Evolutionary conservation across 495 filamentous ascomycete species (phyloP).

Genomic region (Aspergillus funiculosus): DNA sequence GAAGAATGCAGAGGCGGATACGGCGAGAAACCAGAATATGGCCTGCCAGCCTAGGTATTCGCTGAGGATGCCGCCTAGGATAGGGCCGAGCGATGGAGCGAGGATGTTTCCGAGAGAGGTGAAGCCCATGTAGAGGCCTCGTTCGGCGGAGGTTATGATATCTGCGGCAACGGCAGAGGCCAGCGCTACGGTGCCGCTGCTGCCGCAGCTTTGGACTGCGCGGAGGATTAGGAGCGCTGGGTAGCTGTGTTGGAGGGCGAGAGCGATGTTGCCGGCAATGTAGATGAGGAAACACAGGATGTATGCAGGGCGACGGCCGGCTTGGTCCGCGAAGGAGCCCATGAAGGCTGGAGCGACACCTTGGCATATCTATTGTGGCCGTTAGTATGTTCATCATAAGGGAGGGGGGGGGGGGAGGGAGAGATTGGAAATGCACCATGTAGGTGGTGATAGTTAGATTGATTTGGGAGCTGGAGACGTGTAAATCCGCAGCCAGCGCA

Average conservation of each 20-base stretch:
- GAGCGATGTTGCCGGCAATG: slow-evolving; percentile 40
- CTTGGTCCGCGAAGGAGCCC: slow-evolving; percentile 44
- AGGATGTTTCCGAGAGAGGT: slow-evolving; percentile 32
- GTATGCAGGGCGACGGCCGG: slow-evolving; percentile 46
- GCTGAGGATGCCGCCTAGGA: slow-evolving; percentile 58
- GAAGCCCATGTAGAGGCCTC: slow-evolving; percentile 44
- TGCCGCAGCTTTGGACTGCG: slow-evolving; percentile 45
- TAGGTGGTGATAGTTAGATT: slow-evolving; percentile 45
- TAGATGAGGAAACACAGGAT: slow-evolving; percentile 44
- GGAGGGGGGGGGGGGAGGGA: neutral
- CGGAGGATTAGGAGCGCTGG: slow-evolving; percentile 43
- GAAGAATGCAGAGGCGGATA: slow-evolving; percentile 41
- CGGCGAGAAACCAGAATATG: slow-evolving; percentile 71
- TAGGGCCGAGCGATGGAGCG: slow-evolving; percentile 46
- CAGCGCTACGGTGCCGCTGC: slow-evolving; percentile 44
- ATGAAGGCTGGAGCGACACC: slow-evolving; percentile 47
- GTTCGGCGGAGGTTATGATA: slow-evolving; percentile 39
- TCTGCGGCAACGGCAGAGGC: slow-evolving; percentile 43
- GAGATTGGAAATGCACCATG: slow-evolving; percentile 19
- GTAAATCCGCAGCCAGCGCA: slow-evolving; percentile 28
- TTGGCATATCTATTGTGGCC: slow-evolving; percentile 37
- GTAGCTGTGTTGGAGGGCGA: slow-evolving; percentile 43
- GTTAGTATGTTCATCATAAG: neutral
- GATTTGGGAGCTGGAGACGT: slow-evolving; percentile 32
- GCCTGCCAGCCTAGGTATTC: slow-evolving; percentile 63